Evolutionary conservation across 1,284 basidiomycete species (phyloP), one percentile per base, ranked within the genome.

Genomic region (Apiotrichum brassicae): DNA sequence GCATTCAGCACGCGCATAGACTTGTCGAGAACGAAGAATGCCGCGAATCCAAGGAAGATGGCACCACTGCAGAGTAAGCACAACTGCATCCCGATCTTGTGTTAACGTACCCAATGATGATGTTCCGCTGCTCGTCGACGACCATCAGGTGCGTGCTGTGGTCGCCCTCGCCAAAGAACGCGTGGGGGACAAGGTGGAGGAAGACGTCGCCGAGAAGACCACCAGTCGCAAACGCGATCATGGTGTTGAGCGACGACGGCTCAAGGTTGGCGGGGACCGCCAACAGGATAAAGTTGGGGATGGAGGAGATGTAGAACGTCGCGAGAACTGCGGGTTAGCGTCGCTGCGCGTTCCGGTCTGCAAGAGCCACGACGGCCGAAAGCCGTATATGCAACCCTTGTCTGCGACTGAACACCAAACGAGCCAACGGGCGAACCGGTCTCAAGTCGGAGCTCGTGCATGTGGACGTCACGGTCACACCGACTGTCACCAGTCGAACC

Each of bases 1-100:
- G 66, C 53, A 44, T 58, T 69, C 19, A 92, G 77, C 14, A 90
- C 87, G 24, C 88, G 81, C 59, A 91, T 79, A 2, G 86, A 82
- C 75, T 92, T 92, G 69, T 92, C 88, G 79, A 91, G 87, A 58
- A 90, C 78, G 73, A 91, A 92, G 75, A 92, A 92, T 0, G 85
- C 74, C 22, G 86, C 83, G 70, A 92, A 92, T 9, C 89, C 88
- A 24, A 82, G 62, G 65, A 91, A 90, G 57, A 90, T 86, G 26
- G 81, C 84, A 13, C 87, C 78, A 22, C 87, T 87, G 61, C n/a
- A 11, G 18, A 28, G 45, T 33, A 4, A 32, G 28, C 30, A 33
- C 18, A n/a, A n/a, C n/a, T n/a, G n/a, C n/a, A n/a, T n/a, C n/a
- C n/a, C n/a, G n/a, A n/a, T n/a, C n/a, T n/a, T n/a, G n/a, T n/a